Conservation (phyloP, 2,329 filamentous ascomycete species). For the Xylariaceae sp. region DNA sequence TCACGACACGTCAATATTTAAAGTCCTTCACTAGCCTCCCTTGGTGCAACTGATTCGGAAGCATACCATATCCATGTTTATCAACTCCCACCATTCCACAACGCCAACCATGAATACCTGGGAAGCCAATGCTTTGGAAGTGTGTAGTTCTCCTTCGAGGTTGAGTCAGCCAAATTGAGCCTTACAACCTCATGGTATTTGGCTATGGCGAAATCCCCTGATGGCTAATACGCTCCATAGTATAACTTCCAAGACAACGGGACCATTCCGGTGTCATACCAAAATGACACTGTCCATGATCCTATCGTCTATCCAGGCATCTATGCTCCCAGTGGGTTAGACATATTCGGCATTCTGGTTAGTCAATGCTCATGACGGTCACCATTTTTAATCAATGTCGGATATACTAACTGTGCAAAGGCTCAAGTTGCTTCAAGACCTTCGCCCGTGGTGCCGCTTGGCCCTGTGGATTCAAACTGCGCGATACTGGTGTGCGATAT, state of each 20-base stretch:
- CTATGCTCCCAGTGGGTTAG: slow-evolving; percentile 61
- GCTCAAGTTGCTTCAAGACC: too few relatives aligned
- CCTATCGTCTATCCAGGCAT: slow-evolving; percentile 62
- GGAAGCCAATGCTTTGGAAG: slow-evolving; percentile 27
- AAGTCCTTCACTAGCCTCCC: background rate
- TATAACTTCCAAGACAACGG: slow-evolving; percentile 17
- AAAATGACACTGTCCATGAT: slow-evolving; percentile 42
- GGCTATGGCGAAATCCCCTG: too few relatives aligned
- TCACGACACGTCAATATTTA: background rate
- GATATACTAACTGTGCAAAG: background rate
- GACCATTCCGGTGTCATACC: background rate
- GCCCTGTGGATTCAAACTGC: slow-evolving; percentile 83
- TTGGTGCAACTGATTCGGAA: too few relatives aligned
- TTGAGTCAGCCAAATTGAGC: background rate
- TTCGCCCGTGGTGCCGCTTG: slow-evolving; percentile 79
- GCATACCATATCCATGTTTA: background rate
- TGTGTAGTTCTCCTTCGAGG: slow-evolving; percentile 9
- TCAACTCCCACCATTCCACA: background rate
- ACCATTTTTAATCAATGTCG: background rate
- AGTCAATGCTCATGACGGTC: slow-evolving; percentile 31
- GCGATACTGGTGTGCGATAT: slow-evolving; percentile 85
- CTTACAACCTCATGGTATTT: too few relatives aligned
- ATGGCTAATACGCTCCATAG: slow-evolving; percentile 14
- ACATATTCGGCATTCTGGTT: slow-evolving; percentile 64
- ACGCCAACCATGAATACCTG: slow-evolving; percentile 27